Percentiles rank a stretch among this genome's conserved stretches.
Evolutionary conservation across 495 filamentous ascomycete species (phyloP).

Genomic region (Podospora anserina): DNA sequence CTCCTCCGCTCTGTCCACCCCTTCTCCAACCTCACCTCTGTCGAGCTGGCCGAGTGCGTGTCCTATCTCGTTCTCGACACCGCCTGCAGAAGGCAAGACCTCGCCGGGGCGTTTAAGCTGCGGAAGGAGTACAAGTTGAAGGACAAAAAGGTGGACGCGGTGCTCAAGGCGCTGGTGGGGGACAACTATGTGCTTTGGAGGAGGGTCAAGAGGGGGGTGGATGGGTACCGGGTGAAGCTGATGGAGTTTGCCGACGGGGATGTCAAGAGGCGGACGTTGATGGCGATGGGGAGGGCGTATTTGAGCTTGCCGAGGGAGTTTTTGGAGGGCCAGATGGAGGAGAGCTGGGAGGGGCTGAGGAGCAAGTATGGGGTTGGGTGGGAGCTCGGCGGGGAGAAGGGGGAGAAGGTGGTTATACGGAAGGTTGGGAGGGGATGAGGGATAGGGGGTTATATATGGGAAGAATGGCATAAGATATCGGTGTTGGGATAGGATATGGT

Average conservation of each 20-base stretch:
- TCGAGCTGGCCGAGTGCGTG: slow-evolving; percentile 72
- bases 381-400: slow-evolving; percentile 62
- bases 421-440: slow-evolving; percentile 31
- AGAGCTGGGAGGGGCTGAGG: slow-evolving; percentile 64
- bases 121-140: slow-evolving; percentile 53
- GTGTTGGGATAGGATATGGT: neutral
- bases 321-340: slow-evolving; percentile 59
- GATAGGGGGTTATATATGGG: neutral
- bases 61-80: slow-evolving; percentile 83
- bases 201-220: slow-evolving; percentile 64
- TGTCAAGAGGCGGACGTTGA: slow-evolving; percentile 69
- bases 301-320: slow-evolving; percentile 64
- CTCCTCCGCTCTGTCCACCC: slow-evolving; percentile 70
- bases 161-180: slow-evolving; percentile 67
- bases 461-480: neutral
- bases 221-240: slow-evolving; percentile 69
- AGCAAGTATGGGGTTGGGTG: slow-evolving; percentile 70
- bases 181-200: slow-evolving; percentile 83
- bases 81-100: slow-evolving; percentile 76
- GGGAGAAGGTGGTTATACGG: slow-evolving; percentile 64
- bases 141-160: slow-evolving; percentile 60
- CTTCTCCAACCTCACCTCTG: slow-evolving; percentile 56
- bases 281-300: slow-evolving; percentile 80
- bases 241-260: slow-evolving; percentile 75
- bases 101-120: slow-evolving; percentile 67